A percentile compares a stretch with the other conserved stretches of the same genome.
These are phyloP conservation scores for Sporothrix sp. DNA, from an alignment of 2,329 filamentous ascomycete genomes.

Conservation along the genomic window DNA sequence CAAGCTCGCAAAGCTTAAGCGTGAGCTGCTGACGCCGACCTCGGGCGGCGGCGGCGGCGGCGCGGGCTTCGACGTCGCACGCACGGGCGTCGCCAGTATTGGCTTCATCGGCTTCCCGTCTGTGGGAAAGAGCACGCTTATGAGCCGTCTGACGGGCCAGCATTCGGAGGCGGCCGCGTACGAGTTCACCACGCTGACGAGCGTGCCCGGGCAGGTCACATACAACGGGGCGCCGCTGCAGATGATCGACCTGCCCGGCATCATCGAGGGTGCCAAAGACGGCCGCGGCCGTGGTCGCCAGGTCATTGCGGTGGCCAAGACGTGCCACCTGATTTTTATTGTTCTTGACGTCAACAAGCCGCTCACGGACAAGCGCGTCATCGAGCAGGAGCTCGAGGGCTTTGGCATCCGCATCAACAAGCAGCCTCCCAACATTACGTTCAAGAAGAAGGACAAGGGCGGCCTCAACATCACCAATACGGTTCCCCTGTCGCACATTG, in stretches of 20 bases:
- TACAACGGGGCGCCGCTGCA: conserved; percentile 98
- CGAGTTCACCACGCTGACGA: conserved; percentile 97
- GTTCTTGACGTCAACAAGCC: conserved; percentile 98
- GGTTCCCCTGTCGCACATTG: conserved; percentile 82
- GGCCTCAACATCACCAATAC: conserved; percentile 95
- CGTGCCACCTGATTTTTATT: conserved; percentile 97
- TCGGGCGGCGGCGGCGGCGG: conserved; percentile 74
- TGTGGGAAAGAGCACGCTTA: conserved; percentile 95
- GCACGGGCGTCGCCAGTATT: conserved; percentile 93
- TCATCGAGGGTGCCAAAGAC: conserved; percentile 97
- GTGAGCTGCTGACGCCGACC: conserved; percentile 80
- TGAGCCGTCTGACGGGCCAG: conserved; percentile 89
- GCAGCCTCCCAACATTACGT: conserved; percentile 93
- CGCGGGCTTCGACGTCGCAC: conserved; percentile 90
- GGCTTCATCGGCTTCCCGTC: conserved; percentile 98
- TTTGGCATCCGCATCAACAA: conserved; percentile 99
- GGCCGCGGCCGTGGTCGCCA: conserved; percentile 95
- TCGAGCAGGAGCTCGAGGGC: conserved; percentile 89
- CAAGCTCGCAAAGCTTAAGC: conserved; percentile 95
- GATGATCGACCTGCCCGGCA: conserved; percentile 96
- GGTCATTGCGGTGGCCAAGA: conserved; percentile 98
- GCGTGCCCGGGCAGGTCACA: conserved; percentile 87
- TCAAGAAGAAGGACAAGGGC: conserved; percentile 99
- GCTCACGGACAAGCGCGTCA: conserved; percentile 89
- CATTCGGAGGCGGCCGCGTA: conserved; percentile 96